Evolutionary conservation across 225 moss, liverwort and hornwort species (phyloP), one percentile per base, ranked within the genome.

Genomic region (Climacium dendroides): DNA sequence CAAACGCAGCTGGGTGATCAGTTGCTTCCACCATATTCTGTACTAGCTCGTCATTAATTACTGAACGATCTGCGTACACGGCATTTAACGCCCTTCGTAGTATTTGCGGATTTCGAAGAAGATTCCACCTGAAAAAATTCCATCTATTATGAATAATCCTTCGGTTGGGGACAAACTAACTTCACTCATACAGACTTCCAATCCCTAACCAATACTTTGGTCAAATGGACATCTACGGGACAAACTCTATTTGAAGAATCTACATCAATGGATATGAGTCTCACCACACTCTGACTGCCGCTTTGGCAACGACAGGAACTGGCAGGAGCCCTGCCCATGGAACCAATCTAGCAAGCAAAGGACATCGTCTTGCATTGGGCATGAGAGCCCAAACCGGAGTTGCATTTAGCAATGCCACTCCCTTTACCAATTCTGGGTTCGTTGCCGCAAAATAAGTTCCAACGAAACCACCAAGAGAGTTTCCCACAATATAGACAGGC

Each of bases 381-480:
- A 91, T 94, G 80, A 92, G 88, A 67, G 89, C 89, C 93, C 93
- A 94, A 65, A 94, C 60, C 34, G 93, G 93, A 43, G 92, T 92
- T 82, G 93, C 92, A 85, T 94, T 94, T 26, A 92, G 79, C 54
- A 94, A 77, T 54, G 76, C 50, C 67, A 94, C 85, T 61, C 93
- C 93, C 39, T 88, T 89, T 47, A 94, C 92, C 75, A 88, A 77
- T 48, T 87, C 88, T 76, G 92, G 85, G 57, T 85, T 89, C 62
- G 92, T 88, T 82, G 91, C 89, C 57, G 93, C 93, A 89, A 94
- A 91, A 79, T 94, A 92, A 59, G 91, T 88, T 17, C 83, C 93
- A 65, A 94, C 92, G 57, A 90, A 91, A 81, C 93, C 93, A 82
- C 93, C 93, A 81, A 94, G 92, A 62, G 93, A 94, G 65, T 94